These are phyloP conservation scores for Amylocarpus encephaloides DNA, from an alignment of 2,329 filamentous ascomycete species.

Conservation along the genomic window DNA sequence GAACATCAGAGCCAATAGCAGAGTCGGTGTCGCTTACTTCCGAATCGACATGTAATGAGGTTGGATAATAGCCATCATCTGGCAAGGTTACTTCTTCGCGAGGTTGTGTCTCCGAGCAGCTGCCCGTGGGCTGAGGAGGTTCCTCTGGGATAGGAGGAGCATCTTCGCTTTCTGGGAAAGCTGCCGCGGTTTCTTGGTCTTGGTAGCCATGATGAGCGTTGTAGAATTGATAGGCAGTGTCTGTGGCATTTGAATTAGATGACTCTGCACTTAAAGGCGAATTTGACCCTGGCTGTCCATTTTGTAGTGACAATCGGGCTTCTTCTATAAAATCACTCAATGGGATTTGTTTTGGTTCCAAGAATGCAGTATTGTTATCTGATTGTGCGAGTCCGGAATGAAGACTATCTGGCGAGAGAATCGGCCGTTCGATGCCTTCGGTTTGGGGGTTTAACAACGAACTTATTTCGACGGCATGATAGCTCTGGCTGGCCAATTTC, in stretches of 20 bases:
- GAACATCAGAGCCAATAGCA: slow-evolving; percentile 8
- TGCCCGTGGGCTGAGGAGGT: neutral
- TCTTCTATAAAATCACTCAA: neutral
- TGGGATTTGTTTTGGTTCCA: neutral
- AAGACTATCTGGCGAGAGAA: neutral
- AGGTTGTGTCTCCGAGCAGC: neutral
- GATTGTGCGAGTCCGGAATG: neutral
- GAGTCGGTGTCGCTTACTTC: slow-evolving; percentile 11
- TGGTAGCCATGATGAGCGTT: slow-evolving; percentile 5
- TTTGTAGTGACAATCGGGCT: neutral
- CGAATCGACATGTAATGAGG: slow-evolving; percentile 10
- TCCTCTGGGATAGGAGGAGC: neutral
- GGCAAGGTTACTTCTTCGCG: neutral
- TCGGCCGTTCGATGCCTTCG: neutral
- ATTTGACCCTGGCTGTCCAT: neutral
- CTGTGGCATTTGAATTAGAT: slow-evolving; percentile 3
- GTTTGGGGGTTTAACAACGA: neutral
- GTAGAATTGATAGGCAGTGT: slow-evolving; percentile 6
- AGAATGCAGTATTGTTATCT: neutral
- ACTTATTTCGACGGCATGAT: neutral
- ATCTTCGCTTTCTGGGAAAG: neutral
- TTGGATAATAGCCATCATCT: slow-evolving; percentile 10
- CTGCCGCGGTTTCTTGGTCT: neutral
- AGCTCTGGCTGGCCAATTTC: neutral
- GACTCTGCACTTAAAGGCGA: slow-evolving; percentile 7